Base-by-base conservation (phyloP, 129 eudicot species). In the Arctium minus region DNA sequence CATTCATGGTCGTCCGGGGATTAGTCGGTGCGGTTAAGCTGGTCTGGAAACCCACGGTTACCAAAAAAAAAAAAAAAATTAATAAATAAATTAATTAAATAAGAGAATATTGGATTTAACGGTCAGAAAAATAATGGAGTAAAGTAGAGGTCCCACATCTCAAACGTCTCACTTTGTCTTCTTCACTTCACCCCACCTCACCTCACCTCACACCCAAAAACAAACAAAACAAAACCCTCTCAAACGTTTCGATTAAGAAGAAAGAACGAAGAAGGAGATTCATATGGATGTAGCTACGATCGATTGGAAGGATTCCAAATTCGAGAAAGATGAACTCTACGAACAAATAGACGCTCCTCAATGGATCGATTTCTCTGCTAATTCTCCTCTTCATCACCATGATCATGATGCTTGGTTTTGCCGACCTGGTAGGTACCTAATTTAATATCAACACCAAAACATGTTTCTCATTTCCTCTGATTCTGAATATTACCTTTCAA, bases 331-430 rank as follows among this genome's bases (percentile, higher is more conserved):
- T 82, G 96, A 91, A 8, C 17, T 82, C 39, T 89, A 83, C 36
- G 96, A 91, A 85, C 84, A 87, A 74, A 89, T 91, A 40, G 85
- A 87, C 60, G 96, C 96, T 37, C 96, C 92, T 60, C 87, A 91
- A 73, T 91, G 92, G 92, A 73, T 89, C 48, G 96, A 91, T 89
- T 87, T 91, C 7, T 70, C 81, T 77, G 80, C 82, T 27, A 78
- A 77, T 68, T 46, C 78, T 31, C 44, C 56, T 38, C 72, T 29
- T 31, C 70, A 67, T 30, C 37, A 83, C 9, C 0, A 46, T 42
- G 87, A 83, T 15, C 92, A 91, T 48, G 92, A 82, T 15, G 82
- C 92, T 77, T 93, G 96, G 96, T 93, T 93, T 85, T 93, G 97
- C 75, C 86, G 90, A 44, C 86, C 92, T 6, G 89, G 97, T 92